A percentile compares a stretch with the other conserved stretches of the same genome.
Evolutionary conservation across 192 early-diverging fungal genomes (phyloP).

Genomic region (Backusella macrospora): DNA sequence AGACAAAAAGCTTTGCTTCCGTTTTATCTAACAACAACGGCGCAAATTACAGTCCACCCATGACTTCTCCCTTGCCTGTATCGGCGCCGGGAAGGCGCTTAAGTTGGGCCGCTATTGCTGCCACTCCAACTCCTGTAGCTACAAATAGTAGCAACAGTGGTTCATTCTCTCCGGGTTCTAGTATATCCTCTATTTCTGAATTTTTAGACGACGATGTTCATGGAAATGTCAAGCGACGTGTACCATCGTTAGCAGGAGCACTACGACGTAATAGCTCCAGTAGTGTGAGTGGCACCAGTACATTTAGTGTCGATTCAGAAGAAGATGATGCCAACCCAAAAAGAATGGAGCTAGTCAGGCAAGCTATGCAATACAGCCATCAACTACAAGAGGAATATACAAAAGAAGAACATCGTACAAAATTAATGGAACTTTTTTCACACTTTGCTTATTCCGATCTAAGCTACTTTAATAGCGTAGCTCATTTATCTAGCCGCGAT

Average conservation of each 20-base stretch:
- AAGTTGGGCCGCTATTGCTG: conserved; percentile 39
- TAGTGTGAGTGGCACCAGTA: background rate
- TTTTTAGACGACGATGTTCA: background rate
- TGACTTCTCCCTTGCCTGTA: conserved; percentile 18
- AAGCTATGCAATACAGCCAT: conserved; percentile 55
- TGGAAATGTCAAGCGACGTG: background rate
- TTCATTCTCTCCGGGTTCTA: background rate
- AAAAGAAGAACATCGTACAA: conserved; percentile 22
- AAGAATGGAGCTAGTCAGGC: conserved; percentile 11
- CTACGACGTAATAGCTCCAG: conserved; percentile 20
- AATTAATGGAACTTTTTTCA: conserved; percentile 61
- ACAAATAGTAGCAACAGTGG: background rate
- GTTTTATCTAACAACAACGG: background rate
- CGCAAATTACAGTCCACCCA: background rate
- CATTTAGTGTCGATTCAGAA: conserved; percentile 25
- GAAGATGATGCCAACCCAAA: conserved; percentile 17
- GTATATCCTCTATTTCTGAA: background rate
- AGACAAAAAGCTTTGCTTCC: background rate
- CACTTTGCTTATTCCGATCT: conserved; percentile 73
- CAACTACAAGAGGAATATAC: conserved; percentile 59
- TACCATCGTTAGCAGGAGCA: background rate
- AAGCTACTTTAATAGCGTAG: conserved; percentile 43
- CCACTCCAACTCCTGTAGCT: conserved; percentile 9
- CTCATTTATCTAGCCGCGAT: conserved; percentile 54
- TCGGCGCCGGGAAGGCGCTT: conserved; percentile 24